Base-by-base conservation (phyloP, 140 eudicot genomes). In the Erigeron philadelphicus region DNA sequence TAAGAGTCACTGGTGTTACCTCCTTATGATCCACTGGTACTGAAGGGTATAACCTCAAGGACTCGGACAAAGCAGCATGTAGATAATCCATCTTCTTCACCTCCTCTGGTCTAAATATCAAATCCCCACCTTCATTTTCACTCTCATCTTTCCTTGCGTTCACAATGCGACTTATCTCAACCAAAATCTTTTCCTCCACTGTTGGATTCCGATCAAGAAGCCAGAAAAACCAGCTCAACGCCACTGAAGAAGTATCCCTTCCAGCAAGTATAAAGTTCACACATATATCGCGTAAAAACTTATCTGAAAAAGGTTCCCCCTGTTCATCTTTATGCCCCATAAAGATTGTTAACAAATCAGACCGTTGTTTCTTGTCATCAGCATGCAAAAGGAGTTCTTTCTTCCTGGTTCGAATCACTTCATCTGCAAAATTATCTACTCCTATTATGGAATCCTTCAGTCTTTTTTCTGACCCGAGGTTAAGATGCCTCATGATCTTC, bases 191-290 rank as follows among this genome's bases (percentile, higher is more conserved):
- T 54, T 81, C 90, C 80, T 93, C 96, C 6, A 86, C 95, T 0
- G 72, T 84, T 3, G 93, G 95, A 76, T 89, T 84, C 53, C 52
- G 74, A 56, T 83, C 81, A 57, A 93, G 78, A 66, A 93, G 81
- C 98, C 98, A 93, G 87, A 93, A 93, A 66, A 93, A 93, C 98
- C 98, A 93, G 75, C 88, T 85, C 63, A 90, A 72, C 2, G 97
- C 97, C 11, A 90, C 97, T 2, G 97, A 90, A 38, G 97, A 90
- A 21, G 97, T 90, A 72, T 90, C 97, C 81, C 97, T 80, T 46
- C 97, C 97, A 1, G 97, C 97, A 11, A 90, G 80, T 50, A 90
- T 90, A 68, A 90, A 90, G 60, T 90, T 90, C 38, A 90, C 97
- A 66, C 97, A 90, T 2, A 90, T 82, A 66, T 90, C 97, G 5